Evolutionary conservation across 2,329 filamentous ascomycete genomes (phyloP).

Genomic region (Trichoderma brevicompactum): DNA sequence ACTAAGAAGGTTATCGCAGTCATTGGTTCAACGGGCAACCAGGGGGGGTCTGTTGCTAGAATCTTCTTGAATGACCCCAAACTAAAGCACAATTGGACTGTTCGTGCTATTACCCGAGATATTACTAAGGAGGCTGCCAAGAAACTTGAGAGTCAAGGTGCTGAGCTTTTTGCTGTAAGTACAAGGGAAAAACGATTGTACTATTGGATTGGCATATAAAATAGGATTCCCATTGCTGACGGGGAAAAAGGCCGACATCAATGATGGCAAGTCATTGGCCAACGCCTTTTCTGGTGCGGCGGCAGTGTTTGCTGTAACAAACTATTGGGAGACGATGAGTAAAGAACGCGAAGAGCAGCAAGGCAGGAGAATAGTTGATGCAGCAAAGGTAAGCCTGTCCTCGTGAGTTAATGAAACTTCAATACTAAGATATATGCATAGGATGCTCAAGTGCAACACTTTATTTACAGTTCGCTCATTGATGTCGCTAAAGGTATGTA

Average conservation of each 20-base stretch:
- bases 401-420: no score
- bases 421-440: no score
- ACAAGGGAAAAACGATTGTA: background rate
- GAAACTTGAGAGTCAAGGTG: slow-evolving; percentile 1
- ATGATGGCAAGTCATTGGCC: slow-evolving; percentile 8
- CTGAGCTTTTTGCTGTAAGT: slow-evolving; percentile 11
- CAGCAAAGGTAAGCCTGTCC: background rate
- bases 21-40: no score
- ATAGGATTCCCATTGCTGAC: no score
- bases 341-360: slow-evolving; percentile 8
- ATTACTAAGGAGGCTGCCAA: background rate
- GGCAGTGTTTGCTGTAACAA: slow-evolving; percentile 1
- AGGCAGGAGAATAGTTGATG: slow-evolving; percentile 1
- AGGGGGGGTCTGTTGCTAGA: no score
- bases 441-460: no score
- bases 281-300: slow-evolving; percentile 6
- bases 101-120: slow-evolving; percentile 12
- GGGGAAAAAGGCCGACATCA: background rate
- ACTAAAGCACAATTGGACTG: background rate
- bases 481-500: no score
- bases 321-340: slow-evolving; percentile 12
- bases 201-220: background rate
- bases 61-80: background rate
- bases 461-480: no score
- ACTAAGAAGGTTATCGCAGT: no score